These are phyloP conservation scores for Daldinia childiae DNA, from an alignment of 495 filamentous ascomycete species.

Conservation along the genomic window DNA sequence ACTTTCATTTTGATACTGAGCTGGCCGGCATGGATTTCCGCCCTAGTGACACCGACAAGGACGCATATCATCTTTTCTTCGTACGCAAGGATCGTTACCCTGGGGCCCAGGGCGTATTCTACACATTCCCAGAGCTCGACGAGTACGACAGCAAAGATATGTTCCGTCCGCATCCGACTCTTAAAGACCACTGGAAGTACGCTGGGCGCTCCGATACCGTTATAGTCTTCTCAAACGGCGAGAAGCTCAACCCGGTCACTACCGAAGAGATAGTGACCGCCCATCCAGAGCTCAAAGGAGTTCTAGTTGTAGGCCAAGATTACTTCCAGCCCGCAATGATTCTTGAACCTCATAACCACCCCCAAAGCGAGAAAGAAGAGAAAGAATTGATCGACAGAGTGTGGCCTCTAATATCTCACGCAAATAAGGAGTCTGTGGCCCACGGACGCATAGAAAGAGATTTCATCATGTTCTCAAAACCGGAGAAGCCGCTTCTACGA, in stretches of 20 bases:
- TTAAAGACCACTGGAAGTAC: slow-evolving; percentile 60
- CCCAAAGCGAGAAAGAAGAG: slow-evolving; percentile 40
- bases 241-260: slow-evolving; percentile 68
- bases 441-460: slow-evolving; percentile 55
- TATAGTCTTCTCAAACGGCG: slow-evolving; percentile 70
- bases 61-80: slow-evolving; percentile 61
- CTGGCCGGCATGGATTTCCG: slow-evolving; percentile 55
- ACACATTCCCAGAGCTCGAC: slow-evolving; percentile 59
- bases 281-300: slow-evolving; percentile 58
- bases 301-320: slow-evolving; percentile 59
- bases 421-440: slow-evolving; percentile 58
- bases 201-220: slow-evolving; percentile 66
- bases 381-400: slow-evolving; percentile 49
- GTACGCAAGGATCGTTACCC: slow-evolving; percentile 50
- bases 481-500: slow-evolving; percentile 61
- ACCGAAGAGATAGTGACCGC: slow-evolving; percentile 59
- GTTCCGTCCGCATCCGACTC: slow-evolving; percentile 60
- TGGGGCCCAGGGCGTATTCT: slow-evolving; percentile 59
- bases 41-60: slow-evolving; percentile 52
- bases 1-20: slow-evolving; percentile 59
- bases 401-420: slow-evolving; percentile 54
- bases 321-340: slow-evolving; percentile 63
- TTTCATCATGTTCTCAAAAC: slow-evolving; percentile 55
- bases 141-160: slow-evolving; percentile 66
- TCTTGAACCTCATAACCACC: slow-evolving; percentile 55